Evolutionary conservation across 148 eudicot species (phyloP).

Genomic region (Spergularia marina): DNA sequence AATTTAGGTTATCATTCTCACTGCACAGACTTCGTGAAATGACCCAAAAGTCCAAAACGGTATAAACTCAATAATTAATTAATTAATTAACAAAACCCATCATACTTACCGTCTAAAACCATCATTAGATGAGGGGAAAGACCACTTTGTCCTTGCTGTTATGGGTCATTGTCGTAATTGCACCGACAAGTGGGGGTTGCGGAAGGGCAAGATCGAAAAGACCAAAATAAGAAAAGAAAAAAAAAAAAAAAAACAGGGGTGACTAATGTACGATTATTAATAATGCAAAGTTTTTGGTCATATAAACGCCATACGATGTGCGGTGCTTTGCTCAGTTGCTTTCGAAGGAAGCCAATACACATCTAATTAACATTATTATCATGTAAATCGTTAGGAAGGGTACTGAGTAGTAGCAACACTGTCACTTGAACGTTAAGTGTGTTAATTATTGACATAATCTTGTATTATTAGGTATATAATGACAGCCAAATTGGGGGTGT

Average conservation of each 20-base stretch:
- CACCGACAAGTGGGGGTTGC: not conserved
- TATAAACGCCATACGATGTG: not conserved
- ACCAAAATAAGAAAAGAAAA: no score
- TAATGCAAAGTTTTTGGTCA: not conserved
- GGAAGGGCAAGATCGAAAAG: no score
- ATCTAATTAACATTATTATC: no score
- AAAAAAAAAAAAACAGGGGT: no score
- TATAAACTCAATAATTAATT: not conserved
- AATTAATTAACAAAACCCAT: not conserved
- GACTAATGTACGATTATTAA: not conserved
- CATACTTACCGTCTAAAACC: not conserved
- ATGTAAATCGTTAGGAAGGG: no score
- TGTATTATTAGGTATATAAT: no score
- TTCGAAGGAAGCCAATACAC: no score
- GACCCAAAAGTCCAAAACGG: no score
- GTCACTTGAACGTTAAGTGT: no score
- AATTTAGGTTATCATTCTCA: conserved; percentile 9
- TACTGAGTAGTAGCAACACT: no score
- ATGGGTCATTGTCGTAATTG: not conserved
- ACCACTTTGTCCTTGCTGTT: not conserved
- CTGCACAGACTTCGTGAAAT: conserved; percentile 16
- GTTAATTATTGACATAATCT: no score
- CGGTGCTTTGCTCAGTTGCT: not conserved
- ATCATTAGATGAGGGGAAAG: not conserved
- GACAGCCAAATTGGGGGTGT: no score